Evolutionary conservation across 345 rosid species (phyloP), one percentile per base, ranked within the genome.

Genomic region (Gossypium arboreum): DNA sequence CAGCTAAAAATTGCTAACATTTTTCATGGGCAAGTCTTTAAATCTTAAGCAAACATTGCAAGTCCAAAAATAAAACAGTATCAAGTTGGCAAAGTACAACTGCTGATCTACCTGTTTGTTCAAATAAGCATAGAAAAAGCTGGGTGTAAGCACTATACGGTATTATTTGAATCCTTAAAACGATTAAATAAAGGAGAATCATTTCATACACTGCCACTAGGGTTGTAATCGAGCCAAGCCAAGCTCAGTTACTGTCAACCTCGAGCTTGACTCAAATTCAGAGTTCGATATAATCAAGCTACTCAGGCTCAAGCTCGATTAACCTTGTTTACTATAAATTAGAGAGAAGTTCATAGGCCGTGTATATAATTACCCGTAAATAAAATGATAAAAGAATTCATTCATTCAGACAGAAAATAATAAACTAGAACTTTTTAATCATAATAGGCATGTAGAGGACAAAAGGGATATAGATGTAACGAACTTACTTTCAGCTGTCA

Each of bases 401-500:
- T 59, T 27, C 67, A 27, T 25, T 27, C 67, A 62, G 44, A 44
- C 4, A 45, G 12, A 22, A 47, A 22, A 47, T 22, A 68, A 47
- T 25, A 24, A 68, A 25, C 56, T 5, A 7, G 11, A 47, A 47
- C 7, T 22, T 15, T 45, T 45, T 20, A 12, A 22, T 50, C 71
- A 25, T 25, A 7, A 67, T 6, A 47, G 24, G 39, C n/a, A 20
- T 0, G 41, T 10, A 9, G 7, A 43, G 4, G 2, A 12, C 8
- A 68, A 11, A 18, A 65, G 12, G 41, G 7, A 9, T 13, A 44
- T 4, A 5, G 52, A 52, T 51, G 9, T 24, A 73, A 7, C 17
- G 11, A 73, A 61, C 76, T 73, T 48, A 48, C 76, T n/a, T 34
- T 48, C 69, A 25, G 25, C 57, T 4, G 22, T 44, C n/a, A 34